Evolutionary conservation across 208 protist genomes (phyloP).

Genomic region (Leishmania major): DNA sequence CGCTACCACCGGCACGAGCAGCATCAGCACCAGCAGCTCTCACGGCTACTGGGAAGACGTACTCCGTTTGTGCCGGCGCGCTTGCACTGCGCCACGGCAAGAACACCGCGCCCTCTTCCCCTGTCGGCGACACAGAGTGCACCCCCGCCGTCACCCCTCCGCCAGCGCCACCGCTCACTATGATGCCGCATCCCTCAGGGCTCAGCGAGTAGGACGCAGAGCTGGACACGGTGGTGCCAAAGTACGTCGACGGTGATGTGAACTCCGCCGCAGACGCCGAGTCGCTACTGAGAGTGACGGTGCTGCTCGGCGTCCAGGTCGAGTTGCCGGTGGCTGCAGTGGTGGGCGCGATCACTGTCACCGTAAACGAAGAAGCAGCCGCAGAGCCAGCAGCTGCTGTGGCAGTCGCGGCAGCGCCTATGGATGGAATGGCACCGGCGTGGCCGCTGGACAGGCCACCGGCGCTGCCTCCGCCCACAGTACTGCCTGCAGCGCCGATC

Average conservation of each 20-base stretch:
- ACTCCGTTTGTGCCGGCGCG: background rate
- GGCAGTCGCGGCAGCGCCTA: background rate
- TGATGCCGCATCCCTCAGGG: background rate
- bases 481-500: background rate
- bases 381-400: background rate
- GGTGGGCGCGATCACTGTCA: background rate
- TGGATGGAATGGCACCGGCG: background rate
- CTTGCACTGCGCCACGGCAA: background rate
- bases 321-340: background rate
- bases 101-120: background rate
- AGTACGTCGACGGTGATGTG: background rate
- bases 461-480: background rate
- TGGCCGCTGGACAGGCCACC: background rate
- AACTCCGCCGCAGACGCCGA: constrained; percentile 4
- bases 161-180: background rate
- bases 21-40: background rate
- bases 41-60: background rate
- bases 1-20: background rate
- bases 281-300: constrained; percentile 14
- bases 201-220: background rate
- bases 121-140: background rate
- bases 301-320: constrained; percentile 8
- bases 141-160: background rate
- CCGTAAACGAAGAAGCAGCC: background rate
- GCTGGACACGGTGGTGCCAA: background rate